Evolutionary conservation across 140 eudicot species (phyloP).

Genomic region (Flaveria floridana): DNA sequence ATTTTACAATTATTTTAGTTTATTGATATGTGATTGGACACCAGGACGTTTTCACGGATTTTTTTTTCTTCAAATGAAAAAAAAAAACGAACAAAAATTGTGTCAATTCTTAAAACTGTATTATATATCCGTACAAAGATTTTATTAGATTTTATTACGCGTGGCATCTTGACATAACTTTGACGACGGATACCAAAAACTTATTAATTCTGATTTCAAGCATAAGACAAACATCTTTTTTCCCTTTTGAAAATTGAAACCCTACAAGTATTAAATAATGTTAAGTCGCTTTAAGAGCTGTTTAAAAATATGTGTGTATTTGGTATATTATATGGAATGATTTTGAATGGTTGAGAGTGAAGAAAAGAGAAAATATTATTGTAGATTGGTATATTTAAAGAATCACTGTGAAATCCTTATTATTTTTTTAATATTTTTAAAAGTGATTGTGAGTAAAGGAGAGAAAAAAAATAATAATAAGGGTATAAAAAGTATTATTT

Average conservation of each 20-base stretch:
- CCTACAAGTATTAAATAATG: not conserved
- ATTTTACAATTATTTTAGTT: not conserved
- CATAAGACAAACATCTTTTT: conserved; percentile 33
- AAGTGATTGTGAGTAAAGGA: too few relatives aligned
- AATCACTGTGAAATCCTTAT: too few relatives aligned
- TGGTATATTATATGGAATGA: too few relatives aligned
- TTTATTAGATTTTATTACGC: not conserved
- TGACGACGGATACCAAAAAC: conserved; percentile 32
- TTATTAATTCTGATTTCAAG: conserved; percentile 17
- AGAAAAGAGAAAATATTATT: too few relatives aligned
- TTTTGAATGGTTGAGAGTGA: too few relatives aligned
- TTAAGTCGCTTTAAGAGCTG: too few relatives aligned
- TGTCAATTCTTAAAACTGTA: conserved; percentile 17
- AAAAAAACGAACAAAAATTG: conserved; percentile 13
- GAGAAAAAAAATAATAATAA: too few relatives aligned
- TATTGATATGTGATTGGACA: not conserved
- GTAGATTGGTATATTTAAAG: too few relatives aligned
- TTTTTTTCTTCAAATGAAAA: not conserved
- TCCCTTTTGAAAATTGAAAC: conserved; percentile 13
- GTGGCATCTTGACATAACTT: conserved; percentile 23
- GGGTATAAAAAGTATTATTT: too few relatives aligned
- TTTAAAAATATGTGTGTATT: too few relatives aligned
- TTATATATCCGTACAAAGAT: conserved; percentile 24
- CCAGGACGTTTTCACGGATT: not conserved
- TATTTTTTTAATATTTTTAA: too few relatives aligned